Conservation (phyloP, 164 flowering plant species). For the Vitis rotundifolia region DNA sequence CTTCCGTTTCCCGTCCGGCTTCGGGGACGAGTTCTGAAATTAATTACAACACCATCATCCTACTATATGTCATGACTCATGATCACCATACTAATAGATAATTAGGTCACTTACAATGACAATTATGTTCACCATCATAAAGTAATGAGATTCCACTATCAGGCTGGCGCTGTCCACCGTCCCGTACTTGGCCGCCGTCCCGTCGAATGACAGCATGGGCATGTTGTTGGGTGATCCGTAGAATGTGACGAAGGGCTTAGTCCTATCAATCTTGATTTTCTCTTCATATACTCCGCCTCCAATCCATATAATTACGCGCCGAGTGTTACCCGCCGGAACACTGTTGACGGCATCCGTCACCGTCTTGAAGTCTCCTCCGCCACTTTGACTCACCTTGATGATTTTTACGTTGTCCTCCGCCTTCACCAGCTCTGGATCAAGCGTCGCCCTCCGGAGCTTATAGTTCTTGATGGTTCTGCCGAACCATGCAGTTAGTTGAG, state of each 20-base stretch:
- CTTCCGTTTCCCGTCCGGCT: slow-evolving; percentile 42
- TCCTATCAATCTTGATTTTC: too few species aligned
- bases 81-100: too few species aligned
- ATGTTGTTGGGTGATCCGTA: too few species aligned
- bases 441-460: slow-evolving; percentile 2
- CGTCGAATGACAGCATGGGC: too few species aligned
- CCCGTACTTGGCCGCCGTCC: too few species aligned
- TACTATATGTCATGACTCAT: too few species aligned
- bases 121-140: too few species aligned
- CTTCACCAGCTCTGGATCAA: slow-evolving; percentile 33
- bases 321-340: slow-evolving; percentile 38
- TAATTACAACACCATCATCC: too few species aligned
- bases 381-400: slow-evolving; percentile 48
- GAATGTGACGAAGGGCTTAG: too few species aligned
- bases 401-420: slow-evolving; percentile 35
- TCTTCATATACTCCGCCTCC: slow-evolving; percentile 14
- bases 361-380: slow-evolving; percentile 62
- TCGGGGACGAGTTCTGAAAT: slow-evolving; percentile 64
- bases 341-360: slow-evolving; percentile 53
- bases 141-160: too few species aligned
- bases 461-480: background rate
- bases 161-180: too few species aligned
- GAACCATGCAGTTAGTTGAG: slow-evolving; percentile 23
- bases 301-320: slow-evolving; percentile 39
- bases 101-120: too few species aligned